Percentiles rank a stretch among this genome's conserved stretches.
Evolutionary conservation across 2,329 filamentous ascomycete genomes (phyloP).

Genomic region (Chaetomium olivaceum): DNA sequence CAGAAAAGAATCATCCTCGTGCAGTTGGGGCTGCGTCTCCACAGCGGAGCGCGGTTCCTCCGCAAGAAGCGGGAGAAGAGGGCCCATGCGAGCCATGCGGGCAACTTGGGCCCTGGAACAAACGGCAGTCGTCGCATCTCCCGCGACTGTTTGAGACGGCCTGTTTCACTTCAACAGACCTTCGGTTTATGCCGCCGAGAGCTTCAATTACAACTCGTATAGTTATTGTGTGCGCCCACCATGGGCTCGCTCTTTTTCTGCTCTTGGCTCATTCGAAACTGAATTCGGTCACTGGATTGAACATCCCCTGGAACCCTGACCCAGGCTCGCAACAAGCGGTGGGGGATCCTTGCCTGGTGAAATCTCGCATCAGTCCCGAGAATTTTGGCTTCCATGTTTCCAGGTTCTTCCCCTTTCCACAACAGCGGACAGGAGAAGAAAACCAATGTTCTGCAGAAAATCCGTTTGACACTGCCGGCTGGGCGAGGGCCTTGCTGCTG

Average conservation of each 20-base stretch:
- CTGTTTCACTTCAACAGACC: not conserved
- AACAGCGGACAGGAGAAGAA: not conserved
- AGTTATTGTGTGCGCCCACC: not conserved
- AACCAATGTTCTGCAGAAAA: not conserved
- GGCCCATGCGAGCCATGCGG: not conserved
- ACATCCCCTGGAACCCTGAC: not conserved
- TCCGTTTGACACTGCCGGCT: not conserved
- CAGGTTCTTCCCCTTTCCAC: not conserved
- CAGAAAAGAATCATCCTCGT: not conserved
- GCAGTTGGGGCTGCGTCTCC: not conserved
- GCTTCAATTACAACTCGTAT: not conserved
- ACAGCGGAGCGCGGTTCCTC: not conserved
- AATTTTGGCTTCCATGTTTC: too few species aligned
- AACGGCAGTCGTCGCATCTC: not conserved
- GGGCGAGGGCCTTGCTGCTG: not conserved
- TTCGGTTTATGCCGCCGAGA: not conserved
- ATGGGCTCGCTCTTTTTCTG: not conserved
- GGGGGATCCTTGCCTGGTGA: constrained; percentile 1
- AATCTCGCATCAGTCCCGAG: not conserved
- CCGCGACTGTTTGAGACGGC: not conserved
- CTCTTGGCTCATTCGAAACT: not conserved
- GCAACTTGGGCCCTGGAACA: not conserved
- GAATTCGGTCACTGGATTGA: not conserved
- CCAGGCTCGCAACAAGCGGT: not conserved
- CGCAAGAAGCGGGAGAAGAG: not conserved